phyloP scores from a whole-genome alignment of 2,329 filamentous ascomycete species.

The Penicillium sp. region DNA sequence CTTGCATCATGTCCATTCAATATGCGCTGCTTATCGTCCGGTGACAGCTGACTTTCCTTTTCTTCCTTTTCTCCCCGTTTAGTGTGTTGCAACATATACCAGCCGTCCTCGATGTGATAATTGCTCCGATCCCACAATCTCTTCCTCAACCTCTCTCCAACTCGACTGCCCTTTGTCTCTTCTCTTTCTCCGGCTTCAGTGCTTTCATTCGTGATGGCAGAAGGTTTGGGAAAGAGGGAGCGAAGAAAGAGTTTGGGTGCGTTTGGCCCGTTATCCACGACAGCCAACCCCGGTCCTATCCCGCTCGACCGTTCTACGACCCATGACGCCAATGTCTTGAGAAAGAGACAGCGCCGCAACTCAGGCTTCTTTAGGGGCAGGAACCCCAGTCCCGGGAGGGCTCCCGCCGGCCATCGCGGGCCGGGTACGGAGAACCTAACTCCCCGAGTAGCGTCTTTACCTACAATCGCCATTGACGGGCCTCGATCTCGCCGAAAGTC shows the following conservation, averaged over 20 bases:
- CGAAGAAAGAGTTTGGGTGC: conserved; percentile 43
- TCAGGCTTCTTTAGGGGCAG: conserved; percentile 44
- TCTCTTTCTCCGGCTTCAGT: conserved; percentile 14
- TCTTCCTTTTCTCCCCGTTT: conserved; percentile 12
- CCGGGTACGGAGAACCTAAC: conserved; percentile 33
- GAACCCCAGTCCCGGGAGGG: conserved; percentile 33
- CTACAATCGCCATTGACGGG: conserved; percentile 33
- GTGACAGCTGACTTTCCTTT: conserved; percentile 24
- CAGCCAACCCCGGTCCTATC: conserved; percentile 27
- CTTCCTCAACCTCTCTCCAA: conserved; percentile 7
- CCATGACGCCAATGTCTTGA: conserved; percentile 39
- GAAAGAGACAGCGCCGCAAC: conserved; percentile 43
- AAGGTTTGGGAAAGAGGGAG: conserved; percentile 37
- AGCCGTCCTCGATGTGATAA: conserved; percentile 36
- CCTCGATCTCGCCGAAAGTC: conserved; percentile 48
- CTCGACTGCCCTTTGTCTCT: conserved; percentile 7
- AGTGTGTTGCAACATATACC: conserved; percentile 35
- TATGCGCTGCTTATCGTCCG: conserved; percentile 22
- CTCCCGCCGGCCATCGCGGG: conserved; percentile 27
- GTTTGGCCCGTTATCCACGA: conserved; percentile 36
- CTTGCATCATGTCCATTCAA: conserved; percentile 24
- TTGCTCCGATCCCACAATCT: conserved; percentile 16
- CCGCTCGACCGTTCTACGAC: conserved; percentile 44
- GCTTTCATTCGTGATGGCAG: conserved; percentile 35
- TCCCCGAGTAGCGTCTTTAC: conserved; percentile 28